Evolutionary conservation across 345 rosid species (phyloP).

Genomic region (Salix caprea): DNA sequence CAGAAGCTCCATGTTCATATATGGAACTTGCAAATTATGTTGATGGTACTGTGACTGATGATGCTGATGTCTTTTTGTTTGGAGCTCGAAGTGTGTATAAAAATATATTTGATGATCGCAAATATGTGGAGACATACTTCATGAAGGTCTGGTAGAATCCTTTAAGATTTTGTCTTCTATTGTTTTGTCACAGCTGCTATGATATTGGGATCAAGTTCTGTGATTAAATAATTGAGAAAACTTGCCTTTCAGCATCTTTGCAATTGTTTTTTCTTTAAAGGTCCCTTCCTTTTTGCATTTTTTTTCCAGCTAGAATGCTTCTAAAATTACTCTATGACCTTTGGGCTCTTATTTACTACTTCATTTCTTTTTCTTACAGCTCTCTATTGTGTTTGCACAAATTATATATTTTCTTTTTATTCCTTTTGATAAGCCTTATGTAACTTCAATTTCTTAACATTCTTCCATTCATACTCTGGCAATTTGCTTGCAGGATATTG

Average conservation of each 20-base stretch:
- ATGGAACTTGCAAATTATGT: too few relatives aligned
- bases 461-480: not conserved
- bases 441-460: not conserved
- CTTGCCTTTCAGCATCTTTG: not conserved
- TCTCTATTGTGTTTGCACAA: not conserved
- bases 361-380: not conserved
- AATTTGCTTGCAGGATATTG: slow-evolving; percentile 57
- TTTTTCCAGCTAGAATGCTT: not conserved
- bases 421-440: too few relatives aligned
- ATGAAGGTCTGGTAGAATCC: slow-evolving; percentile 54
- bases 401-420: not conserved
- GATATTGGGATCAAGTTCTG: not conserved
- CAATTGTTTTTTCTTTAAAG: not conserved
- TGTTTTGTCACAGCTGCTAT: not conserved
- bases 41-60: slow-evolving; percentile 95
- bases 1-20: too few relatives aligned
- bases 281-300: not conserved
- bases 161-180: not conserved
- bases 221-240: not conserved
- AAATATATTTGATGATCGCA: slow-evolving; percentile 95
- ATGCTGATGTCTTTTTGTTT: slow-evolving; percentile 82
- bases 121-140: slow-evolving; percentile 93
- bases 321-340: not conserved
- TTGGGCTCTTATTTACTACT: not conserved
- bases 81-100: slow-evolving; percentile 81